phyloP scores from a whole-genome alignment of 116 monocot species.

The Iris pallida region DNA sequence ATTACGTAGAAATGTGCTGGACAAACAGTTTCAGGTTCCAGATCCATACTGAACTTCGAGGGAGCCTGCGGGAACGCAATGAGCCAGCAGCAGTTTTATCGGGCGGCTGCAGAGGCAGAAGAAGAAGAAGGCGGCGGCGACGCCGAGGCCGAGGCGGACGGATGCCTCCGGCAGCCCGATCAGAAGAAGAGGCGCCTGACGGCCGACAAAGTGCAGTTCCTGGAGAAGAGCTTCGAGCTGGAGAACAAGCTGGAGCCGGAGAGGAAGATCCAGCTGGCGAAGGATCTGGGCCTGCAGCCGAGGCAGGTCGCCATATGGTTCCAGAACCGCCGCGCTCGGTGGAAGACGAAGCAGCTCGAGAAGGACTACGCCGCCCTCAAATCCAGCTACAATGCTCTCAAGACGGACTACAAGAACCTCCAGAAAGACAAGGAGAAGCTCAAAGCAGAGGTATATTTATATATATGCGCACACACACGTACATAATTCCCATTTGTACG shows the following conservation, averaged over 20 bases:
- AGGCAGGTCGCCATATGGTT: conserved; percentile 75
- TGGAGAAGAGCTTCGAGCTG: conserved; percentile 56
- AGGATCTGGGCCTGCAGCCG: conserved; percentile 52
- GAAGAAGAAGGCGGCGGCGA: conserved; percentile 2
- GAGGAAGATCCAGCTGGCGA: conserved; percentile 56
- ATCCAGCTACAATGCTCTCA: conserved; percentile 33
- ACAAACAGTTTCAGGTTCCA: conserved; percentile 27
- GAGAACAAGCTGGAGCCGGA: conserved; percentile 70
- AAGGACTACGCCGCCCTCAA: conserved; percentile 52
- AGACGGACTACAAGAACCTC: conserved; percentile 38
- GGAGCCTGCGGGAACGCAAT: conserved; percentile 13
- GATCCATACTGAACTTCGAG: conserved; percentile 47
- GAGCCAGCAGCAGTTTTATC: conserved; percentile 1
- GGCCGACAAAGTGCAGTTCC: conserved; percentile 39
- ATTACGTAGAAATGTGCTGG: too few relatives aligned
- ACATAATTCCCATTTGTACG: too few relatives aligned
- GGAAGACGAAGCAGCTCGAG: conserved; percentile 78
- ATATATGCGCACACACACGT: too few relatives aligned
- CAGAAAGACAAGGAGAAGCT: conserved; percentile 55
- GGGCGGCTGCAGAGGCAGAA: conserved; percentile 17
- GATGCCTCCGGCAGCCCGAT: conserved; percentile 29
- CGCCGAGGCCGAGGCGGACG: conserved; percentile 29
- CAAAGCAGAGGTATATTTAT: conserved; percentile 41
- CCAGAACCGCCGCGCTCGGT: conserved; percentile 73
- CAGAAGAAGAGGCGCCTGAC: conserved; percentile 63